A percentile compares a stretch with the other conserved stretches of the same genome.
phyloP scores from a whole-genome alignment of 495 filamentous ascomycete genomes.

The Parathielavia appendiculata region DNA sequence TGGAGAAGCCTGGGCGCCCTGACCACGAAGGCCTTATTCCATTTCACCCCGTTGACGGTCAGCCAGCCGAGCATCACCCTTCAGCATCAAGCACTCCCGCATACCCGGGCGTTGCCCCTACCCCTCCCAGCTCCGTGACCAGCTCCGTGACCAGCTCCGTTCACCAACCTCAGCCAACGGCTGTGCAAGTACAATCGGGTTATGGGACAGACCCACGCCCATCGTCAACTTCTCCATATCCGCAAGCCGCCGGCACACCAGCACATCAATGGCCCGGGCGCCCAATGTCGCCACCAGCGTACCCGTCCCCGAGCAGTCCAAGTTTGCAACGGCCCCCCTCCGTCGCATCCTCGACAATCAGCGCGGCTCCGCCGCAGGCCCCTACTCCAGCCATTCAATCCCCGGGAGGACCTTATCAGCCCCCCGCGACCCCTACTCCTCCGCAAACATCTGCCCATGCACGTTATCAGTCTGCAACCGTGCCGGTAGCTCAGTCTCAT shows the following conservation, averaged over 20 bases:
- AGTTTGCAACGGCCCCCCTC: not conserved
- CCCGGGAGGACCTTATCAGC: not conserved
- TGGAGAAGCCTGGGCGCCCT: constrained; percentile 9
- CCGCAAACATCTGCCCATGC: not conserved
- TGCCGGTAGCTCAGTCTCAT: not conserved
- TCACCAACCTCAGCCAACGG: not conserved
- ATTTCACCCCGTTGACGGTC: not conserved
- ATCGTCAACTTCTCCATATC: not conserved
- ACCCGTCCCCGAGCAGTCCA: not conserved
- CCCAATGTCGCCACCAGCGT: not conserved
- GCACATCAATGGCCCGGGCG: not conserved
- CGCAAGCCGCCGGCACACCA: not conserved
- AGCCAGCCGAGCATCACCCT: not conserved
- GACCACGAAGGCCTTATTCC: constrained; percentile 18
- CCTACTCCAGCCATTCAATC: not conserved
- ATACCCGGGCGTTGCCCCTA: not conserved
- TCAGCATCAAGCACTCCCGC: not conserved
- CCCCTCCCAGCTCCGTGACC: not conserved
- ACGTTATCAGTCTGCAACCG: not conserved
- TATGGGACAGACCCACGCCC: not conserved
- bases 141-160: not conserved
- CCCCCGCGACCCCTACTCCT: not conserved
- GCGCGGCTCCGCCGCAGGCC: not conserved
- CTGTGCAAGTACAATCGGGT: not conserved
- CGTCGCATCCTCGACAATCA: not conserved